Conservation (phyloP, 257 asterid genomes). For the Asclepias syriaca region DNA sequence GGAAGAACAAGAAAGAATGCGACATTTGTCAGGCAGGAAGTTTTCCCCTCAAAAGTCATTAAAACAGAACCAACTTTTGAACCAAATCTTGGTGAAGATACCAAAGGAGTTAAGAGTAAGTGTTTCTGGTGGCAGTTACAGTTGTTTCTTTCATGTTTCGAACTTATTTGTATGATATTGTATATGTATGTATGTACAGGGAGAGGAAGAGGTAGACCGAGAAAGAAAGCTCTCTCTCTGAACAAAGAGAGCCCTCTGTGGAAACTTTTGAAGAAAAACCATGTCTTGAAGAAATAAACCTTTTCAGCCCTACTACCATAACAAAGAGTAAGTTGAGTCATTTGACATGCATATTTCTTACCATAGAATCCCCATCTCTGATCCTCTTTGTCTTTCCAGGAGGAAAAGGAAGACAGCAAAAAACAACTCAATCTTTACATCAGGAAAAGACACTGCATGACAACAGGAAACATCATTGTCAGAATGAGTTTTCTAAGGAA, state of each 20-base stretch:
- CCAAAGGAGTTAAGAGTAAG: background rate
- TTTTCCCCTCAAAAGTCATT: background rate
- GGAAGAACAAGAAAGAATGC: constrained; percentile 2
- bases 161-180: background rate
- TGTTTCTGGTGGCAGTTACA: background rate
- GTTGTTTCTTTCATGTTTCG: background rate
- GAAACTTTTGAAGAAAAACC: background rate
- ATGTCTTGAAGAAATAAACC: background rate
- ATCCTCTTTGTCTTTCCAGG: background rate
- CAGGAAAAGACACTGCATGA: background rate
- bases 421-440: background rate
- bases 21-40: background rate
- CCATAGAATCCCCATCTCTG: background rate
- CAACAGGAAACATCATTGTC: background rate
- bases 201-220: constrained; percentile 11
- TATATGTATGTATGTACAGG: too few relatives aligned
- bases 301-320: background rate
- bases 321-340: constrained; percentile 5
- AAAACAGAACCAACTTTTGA: background rate
- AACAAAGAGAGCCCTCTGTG: constrained; percentile 15
- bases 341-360: too few relatives aligned
- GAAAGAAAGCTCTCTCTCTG: constrained; percentile 1
- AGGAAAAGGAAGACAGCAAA: constrained; percentile 8
- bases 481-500: constrained; percentile 10
- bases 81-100: background rate